phyloP scores from a whole-genome alignment of 768 basidiomycete genomes.

The Coprinopsis sp. region DNA sequence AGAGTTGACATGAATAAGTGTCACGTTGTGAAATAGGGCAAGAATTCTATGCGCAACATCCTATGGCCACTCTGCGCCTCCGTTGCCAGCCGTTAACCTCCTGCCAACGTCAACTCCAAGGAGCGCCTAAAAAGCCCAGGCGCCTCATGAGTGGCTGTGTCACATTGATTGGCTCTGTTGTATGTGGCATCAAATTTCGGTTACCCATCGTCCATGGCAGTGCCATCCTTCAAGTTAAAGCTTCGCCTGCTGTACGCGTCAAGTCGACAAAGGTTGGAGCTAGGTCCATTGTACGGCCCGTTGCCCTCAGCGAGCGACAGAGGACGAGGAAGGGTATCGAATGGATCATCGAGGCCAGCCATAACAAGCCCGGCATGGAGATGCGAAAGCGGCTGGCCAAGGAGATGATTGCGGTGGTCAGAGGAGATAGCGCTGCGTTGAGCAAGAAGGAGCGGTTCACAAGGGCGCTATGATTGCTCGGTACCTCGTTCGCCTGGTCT shows the following conservation, averaged over 20 bases:
- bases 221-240: conserved; percentile 62
- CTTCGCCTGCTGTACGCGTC: conserved; percentile 66
- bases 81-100: too few species aligned
- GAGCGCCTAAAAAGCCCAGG: too few species aligned
- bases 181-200: too few species aligned
- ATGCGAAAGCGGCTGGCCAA: conserved; percentile 70
- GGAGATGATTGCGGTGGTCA: conserved; percentile 70
- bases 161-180: too few species aligned
- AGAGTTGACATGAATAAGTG: too few species aligned
- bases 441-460: conserved; percentile 59
- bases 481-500: conserved; percentile 37
- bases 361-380: conserved; percentile 51
- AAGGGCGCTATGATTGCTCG: conserved; percentile 72
- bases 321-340: conserved; percentile 62
- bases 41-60: too few species aligned
- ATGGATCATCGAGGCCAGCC: conserved; percentile 66
- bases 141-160: too few species aligned
- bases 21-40: too few species aligned
- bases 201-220: conserved; percentile 73
- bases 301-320: conserved; percentile 77
- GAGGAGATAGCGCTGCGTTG: conserved; percentile 56
- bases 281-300: conserved; percentile 63
- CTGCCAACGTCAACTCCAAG: too few species aligned
- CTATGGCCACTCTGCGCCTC: too few species aligned
- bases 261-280: conserved; percentile 55